phyloP scores from a whole-genome alignment of 148 eudicot genomes.

The Pharnaceum exiguum region DNA sequence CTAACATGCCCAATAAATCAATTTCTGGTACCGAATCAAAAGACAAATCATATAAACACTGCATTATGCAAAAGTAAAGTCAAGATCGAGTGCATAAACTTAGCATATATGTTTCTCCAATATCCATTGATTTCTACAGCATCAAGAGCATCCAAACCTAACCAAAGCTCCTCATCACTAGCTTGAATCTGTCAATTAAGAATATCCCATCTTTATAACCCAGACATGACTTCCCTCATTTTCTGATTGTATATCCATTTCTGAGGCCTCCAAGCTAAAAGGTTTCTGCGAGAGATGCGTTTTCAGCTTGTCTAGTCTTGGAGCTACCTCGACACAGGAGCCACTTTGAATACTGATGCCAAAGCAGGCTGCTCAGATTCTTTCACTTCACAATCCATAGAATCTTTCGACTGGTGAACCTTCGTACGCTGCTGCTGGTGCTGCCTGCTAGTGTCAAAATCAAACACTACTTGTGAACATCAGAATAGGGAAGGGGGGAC shows the following conservation, averaged over 20 bases:
- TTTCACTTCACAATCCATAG: constrained; percentile 32
- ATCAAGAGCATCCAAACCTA: constrained; percentile 54
- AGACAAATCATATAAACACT: constrained; percentile 73
- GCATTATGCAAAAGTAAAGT: constrained; percentile 69
- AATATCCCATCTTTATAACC: constrained; percentile 73
- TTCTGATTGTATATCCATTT: constrained; percentile 29
- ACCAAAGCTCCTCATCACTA: constrained; percentile 64
- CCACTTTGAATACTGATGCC: constrained; percentile 68
- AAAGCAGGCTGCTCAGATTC: constrained; percentile 19
- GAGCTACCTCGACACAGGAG: constrained; percentile 78
- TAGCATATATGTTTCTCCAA: constrained; percentile 75
- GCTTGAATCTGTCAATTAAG: constrained; percentile 70
- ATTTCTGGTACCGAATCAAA: constrained; percentile 48
- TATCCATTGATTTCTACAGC: constrained; percentile 76
- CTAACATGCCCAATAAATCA: constrained; percentile 48
- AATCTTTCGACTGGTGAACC: constrained; percentile 15
- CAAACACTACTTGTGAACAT: too few species aligned
- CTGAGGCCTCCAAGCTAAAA: constrained; percentile 42
- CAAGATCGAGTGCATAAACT: constrained; percentile 56
- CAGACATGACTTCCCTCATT: constrained; percentile 16
- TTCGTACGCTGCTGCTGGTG: too few species aligned
- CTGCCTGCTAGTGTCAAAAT: too few species aligned
- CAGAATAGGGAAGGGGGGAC: too few species aligned
- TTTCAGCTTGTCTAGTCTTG: constrained; percentile 78
- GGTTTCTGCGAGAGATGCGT: constrained; percentile 55